Conservation (phyloP, 1,284 basidiomycete genomes). For the Pterula multifida region DNA sequence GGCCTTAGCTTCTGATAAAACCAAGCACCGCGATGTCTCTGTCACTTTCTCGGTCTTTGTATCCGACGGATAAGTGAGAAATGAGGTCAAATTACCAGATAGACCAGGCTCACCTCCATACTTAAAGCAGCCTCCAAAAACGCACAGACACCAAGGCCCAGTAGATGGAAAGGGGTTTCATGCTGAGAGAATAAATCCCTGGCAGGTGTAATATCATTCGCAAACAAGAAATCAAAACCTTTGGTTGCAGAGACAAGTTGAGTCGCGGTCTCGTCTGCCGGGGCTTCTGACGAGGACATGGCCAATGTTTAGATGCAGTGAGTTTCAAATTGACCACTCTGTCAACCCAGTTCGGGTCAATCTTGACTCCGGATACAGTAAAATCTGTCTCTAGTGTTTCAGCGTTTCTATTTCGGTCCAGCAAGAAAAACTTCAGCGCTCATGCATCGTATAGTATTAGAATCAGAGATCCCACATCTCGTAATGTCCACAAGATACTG, state of each 20-base stretch:
- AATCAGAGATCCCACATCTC: no score
- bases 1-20: conserved; percentile 46
- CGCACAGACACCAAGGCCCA: conserved; percentile 60
- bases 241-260: conserved; percentile 37
- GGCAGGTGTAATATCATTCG: conserved; percentile 48
- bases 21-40: conserved; percentile 44
- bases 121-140: conserved; percentile 72
- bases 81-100: conserved; percentile 7
- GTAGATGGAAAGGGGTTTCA: conserved; percentile 54
- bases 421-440: no score
- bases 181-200: conserved; percentile 32
- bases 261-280: conserved; percentile 5
- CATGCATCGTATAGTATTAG: no score
- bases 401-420: no score
- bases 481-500: no score
- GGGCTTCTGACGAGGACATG: neutral
- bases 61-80: neutral
- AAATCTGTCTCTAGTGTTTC: no score
- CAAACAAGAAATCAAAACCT: conserved; percentile 59
- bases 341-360: no score
- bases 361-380: no score
- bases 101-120: conserved; percentile 47
- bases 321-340: no score
- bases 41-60: conserved; percentile 35
- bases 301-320: neutral